Percentiles rank a stretch among this genome's conserved stretches.
These are phyloP conservation scores for Cicer cuneatum DNA, from an alignment of 306 rosid genomes.

Conservation along the genomic window DNA sequence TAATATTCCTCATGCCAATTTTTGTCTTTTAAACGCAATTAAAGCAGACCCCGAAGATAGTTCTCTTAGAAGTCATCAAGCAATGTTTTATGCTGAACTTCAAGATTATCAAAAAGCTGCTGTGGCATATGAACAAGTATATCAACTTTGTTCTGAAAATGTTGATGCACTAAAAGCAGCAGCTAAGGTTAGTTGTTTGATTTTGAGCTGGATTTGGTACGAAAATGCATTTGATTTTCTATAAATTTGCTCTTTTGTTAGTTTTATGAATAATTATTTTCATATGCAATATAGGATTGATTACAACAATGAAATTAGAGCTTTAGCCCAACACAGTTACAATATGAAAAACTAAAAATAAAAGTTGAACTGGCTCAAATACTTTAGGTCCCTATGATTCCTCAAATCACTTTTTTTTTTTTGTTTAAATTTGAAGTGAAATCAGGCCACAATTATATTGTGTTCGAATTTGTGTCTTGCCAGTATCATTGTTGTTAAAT, in stretches of 20 bases:
- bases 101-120: constrained; percentile 87
- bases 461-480: constrained; percentile 8
- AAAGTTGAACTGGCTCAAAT: constrained; percentile 7
- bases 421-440: constrained; percentile 1
- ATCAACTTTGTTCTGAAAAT: constrained; percentile 66
- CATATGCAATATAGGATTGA: not conserved
- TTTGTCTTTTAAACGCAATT: constrained; percentile 86
- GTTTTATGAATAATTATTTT: not conserved
- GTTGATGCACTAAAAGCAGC: constrained; percentile 74
- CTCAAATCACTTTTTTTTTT: not conserved
- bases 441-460: not conserved
- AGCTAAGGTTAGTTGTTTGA: constrained; percentile 60
- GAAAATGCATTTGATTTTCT: constrained; percentile 28
- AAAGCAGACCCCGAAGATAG: constrained; percentile 73
- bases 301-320: constrained; percentile 19
- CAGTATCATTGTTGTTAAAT: too few species aligned
- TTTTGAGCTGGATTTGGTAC: constrained; percentile 38
- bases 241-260: not conserved
- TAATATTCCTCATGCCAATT: constrained; percentile 65
- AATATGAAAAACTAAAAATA: not conserved
- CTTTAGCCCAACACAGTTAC: constrained; percentile 3
- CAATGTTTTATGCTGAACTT: constrained; percentile 66
- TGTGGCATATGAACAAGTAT: constrained; percentile 65
- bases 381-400: constrained; percentile 14
- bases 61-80: constrained; percentile 62